Percentiles rank a stretch among this genome's conserved stretches.
phyloP scores from a whole-genome alignment of 257 asterid species.

The Salvia rosmarinus region DNA sequence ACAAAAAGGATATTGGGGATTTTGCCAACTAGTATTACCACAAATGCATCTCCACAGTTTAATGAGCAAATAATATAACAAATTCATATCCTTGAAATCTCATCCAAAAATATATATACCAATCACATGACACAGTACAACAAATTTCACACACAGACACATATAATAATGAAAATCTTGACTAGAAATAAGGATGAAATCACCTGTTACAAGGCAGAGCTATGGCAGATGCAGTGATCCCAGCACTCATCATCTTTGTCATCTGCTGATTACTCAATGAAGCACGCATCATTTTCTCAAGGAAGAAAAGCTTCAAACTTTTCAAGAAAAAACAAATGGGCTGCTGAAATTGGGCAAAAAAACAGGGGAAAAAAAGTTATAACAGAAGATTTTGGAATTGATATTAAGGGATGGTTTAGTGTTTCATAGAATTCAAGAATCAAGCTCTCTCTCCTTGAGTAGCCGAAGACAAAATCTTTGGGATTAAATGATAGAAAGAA shows the following conservation, averaged over 20 bases:
- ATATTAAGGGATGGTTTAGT: constrained; percentile 17
- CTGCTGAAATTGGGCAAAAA: constrained; percentile 36
- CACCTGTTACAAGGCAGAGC: constrained; percentile 52
- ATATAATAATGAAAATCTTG: neutral
- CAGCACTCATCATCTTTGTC: constrained; percentile 34
- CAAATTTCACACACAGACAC: constrained; percentile 27
- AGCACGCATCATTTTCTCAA: constrained; percentile 54
- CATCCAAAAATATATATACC: constrained; percentile 28
- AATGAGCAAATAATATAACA: constrained; percentile 27
- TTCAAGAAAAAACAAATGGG: constrained; percentile 30
- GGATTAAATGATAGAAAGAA: constrained; percentile 35
- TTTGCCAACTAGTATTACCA: constrained; percentile 42
- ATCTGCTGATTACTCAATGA: constrained; percentile 49
- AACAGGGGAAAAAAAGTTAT: neutral
- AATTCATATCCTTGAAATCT: constrained; percentile 22
- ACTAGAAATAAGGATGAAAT: constrained; percentile 10
- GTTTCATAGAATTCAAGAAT: constrained; percentile 26
- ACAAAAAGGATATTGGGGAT: constrained; percentile 59
- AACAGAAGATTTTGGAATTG: neutral
- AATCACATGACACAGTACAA: constrained; percentile 23
- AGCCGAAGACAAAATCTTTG: constrained; percentile 33
- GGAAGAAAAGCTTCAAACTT: constrained; percentile 22
- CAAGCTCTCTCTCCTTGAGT: constrained; percentile 37
- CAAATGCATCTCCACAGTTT: constrained; percentile 41
- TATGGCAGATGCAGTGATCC: constrained; percentile 36